Evolutionary conservation across 2,329 filamentous ascomycete species (phyloP).

Genomic region (Curvularia verruculosa): DNA sequence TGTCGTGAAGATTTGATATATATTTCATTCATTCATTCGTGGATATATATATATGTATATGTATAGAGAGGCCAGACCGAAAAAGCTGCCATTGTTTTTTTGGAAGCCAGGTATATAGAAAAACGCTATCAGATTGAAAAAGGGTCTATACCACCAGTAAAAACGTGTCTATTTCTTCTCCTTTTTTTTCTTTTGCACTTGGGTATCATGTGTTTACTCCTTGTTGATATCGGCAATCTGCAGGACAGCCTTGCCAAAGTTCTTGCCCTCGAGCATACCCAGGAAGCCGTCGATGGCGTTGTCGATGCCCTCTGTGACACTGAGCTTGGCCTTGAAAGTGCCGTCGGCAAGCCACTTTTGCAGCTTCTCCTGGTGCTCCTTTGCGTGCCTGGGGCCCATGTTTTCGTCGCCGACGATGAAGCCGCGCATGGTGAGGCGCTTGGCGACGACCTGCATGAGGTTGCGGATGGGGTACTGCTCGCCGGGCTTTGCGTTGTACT

Average conservation of each 20-base stretch:
- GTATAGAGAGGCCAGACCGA: no score
- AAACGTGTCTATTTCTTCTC: no score
- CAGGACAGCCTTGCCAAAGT: constrained; percentile 85
- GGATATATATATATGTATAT: no score
- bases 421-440: constrained; percentile 73
- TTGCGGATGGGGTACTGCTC: constrained; percentile 72
- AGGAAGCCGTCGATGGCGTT: constrained; percentile 75
- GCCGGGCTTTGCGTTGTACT: constrained; percentile 69
- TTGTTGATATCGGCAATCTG: constrained; percentile 60
- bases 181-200: no score
- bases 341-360: constrained; percentile 78
- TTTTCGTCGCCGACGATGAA: constrained; percentile 73
- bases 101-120: no score
- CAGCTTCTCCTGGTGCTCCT: constrained; percentile 77
- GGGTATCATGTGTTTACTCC: constrained; percentile 18
- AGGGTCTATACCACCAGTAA: no score
- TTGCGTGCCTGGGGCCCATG: constrained; percentile 69
- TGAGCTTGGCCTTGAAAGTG: constrained; percentile 71
- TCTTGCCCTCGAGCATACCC: constrained; percentile 76
- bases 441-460: constrained; percentile 67
- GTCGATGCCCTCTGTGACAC: constrained; percentile 77
- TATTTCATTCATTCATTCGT: background rate
- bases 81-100: no score
- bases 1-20: background rate
- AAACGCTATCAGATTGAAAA: no score